These are phyloP conservation scores for Colletotrichum eleusines DNA, from an alignment of 2,329 filamentous ascomycete genomes.

Conservation along the genomic window DNA sequence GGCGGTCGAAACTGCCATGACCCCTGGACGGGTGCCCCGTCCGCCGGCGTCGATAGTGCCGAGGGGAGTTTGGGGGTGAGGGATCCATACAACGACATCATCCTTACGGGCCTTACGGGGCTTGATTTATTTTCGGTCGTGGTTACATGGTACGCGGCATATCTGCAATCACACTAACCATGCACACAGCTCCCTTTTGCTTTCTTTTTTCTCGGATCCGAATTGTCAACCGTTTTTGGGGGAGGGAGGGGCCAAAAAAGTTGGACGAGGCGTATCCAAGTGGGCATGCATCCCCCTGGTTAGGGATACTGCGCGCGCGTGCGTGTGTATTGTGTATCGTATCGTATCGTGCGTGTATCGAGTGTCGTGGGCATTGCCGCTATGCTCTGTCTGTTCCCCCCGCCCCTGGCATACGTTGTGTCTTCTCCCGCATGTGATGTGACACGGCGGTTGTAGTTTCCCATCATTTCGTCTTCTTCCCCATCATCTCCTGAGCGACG, in stretches of 20 bases:
- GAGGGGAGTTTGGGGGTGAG: not conserved
- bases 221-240: too few relatives aligned
- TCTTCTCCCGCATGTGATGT: not conserved
- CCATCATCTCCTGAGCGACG: too few relatives aligned
- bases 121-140: not conserved
- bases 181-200: too few relatives aligned
- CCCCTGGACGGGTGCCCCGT: not conserved
- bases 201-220: not conserved
- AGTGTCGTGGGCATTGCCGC: too few relatives aligned
- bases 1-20: not conserved
- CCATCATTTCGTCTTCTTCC: not conserved
- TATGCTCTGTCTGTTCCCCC: not conserved
- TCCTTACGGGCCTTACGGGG: slow-evolving; percentile 38
- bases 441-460: not conserved
- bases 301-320: not conserved
- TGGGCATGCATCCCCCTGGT: too few relatives aligned
- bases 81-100: slow-evolving; percentile 31
- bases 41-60: slow-evolving; percentile 8
- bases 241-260: too few relatives aligned
- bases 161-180: not conserved
- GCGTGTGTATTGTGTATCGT: not conserved
- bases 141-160: not conserved
- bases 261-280: too few relatives aligned
- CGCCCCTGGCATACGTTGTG: not conserved
- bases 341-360: too few relatives aligned